phyloP scores from a whole-genome alignment of 1,284 basidiomycete genomes.

The Chalciporus piperatoides region DNA sequence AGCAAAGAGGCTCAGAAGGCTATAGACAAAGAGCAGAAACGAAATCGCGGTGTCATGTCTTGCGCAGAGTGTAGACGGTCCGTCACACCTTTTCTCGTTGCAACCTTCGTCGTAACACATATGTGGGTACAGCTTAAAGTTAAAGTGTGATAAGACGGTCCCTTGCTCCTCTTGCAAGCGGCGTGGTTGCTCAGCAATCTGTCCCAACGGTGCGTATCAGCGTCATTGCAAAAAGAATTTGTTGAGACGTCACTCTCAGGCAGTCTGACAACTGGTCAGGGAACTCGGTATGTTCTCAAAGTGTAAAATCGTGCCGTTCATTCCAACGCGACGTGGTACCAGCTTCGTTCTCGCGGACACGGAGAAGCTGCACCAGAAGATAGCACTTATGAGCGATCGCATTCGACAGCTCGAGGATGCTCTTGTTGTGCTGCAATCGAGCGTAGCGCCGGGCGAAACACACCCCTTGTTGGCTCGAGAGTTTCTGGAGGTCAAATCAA shows the following conservation, averaged over 20 bases:
- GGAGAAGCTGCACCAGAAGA: conserved; percentile 69
- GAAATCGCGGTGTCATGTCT: conserved; percentile 63
- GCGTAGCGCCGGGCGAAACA: conserved; percentile 42
- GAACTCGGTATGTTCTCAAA: conserved; percentile 53
- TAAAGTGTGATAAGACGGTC: conserved; percentile 74
- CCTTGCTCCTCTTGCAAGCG: conserved; percentile 73
- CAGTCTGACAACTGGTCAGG: conserved; percentile 64
- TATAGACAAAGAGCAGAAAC: conserved; percentile 53
- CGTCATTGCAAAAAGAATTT: not conserved
- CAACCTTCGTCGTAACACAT: not conserved
- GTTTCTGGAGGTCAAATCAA: conserved; percentile 65
- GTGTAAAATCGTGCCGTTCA: not conserved
- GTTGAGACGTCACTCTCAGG: conserved; percentile 22
- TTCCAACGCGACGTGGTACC: not conserved
- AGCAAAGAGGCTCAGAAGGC: conserved; percentile 32
- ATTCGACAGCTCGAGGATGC: conserved; percentile 76
- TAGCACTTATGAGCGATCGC: conserved; percentile 67
- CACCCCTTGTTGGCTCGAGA: conserved; percentile 65
- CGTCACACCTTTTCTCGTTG: conserved; percentile 15
- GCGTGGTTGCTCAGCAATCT: conserved; percentile 69
- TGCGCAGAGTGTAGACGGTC: conserved; percentile 72
- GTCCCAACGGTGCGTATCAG: conserved; percentile 55
- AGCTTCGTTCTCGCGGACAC: conserved; percentile 79
- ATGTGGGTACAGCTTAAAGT: conserved; percentile 50
- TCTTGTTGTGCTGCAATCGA: conserved; percentile 55